Conservation (phyloP, 805 yeast genomes). For the Pichia deserticola region DNA sequence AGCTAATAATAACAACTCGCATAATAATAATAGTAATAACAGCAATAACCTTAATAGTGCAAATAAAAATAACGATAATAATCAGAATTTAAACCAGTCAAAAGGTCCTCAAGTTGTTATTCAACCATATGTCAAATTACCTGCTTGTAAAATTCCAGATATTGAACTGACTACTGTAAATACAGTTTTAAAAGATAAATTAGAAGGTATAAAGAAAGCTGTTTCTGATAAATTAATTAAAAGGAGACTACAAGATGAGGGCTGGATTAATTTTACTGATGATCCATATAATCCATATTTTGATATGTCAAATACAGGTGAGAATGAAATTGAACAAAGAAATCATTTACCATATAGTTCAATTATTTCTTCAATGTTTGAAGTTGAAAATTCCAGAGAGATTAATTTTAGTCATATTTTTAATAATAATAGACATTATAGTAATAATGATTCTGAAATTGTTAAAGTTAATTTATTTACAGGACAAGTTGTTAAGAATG, state of each 20-base stretch:
- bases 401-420: slow-evolving; percentile 38
- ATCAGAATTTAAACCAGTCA: not conserved
- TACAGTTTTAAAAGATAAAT: slow-evolving; percentile 63
- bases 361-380: slow-evolving; percentile 61
- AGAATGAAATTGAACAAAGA: slow-evolving; percentile 38
- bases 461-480: slow-evolving; percentile 37
- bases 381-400: slow-evolving; percentile 53
- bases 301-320: slow-evolving; percentile 52
- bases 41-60: not conserved
- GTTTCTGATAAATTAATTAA: slow-evolving; percentile 77
- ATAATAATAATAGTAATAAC: not conserved
- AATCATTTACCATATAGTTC: slow-evolving; percentile 75
- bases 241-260: slow-evolving; percentile 59
- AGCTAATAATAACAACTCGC: no score
- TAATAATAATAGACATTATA: slow-evolving; percentile 36
- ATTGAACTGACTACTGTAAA: slow-evolving; percentile 81
- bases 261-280: slow-evolving; percentile 80
- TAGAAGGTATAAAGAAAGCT: slow-evolving; percentile 70
- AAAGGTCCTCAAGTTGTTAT: slow-evolving; percentile 30
- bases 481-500: slow-evolving; percentile 42
- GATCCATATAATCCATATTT: slow-evolving; percentile 79
- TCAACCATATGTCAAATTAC: slow-evolving; percentile 80
- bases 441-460: slow-evolving; percentile 22
- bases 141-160: slow-evolving; percentile 90
- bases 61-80: not conserved